Base-by-base conservation (phyloP, 129 eudicot species). In the Ambrosia trifida region DNA sequence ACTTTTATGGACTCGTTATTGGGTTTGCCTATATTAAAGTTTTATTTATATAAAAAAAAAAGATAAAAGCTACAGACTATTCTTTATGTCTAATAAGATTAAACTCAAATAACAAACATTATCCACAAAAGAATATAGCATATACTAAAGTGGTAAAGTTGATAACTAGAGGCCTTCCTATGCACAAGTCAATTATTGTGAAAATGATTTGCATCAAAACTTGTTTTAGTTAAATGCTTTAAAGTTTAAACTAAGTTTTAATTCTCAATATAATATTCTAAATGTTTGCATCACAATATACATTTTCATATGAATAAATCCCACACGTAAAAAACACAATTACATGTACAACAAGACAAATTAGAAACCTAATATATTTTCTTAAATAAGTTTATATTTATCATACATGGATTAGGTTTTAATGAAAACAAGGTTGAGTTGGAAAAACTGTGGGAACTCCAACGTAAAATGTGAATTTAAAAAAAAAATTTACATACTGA, bases 141-240 rank as follows among this genome's bases (percentile, higher is more conserved):
- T 56, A 58, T 58, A 4, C 36, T 51, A 51, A 51, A 51, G 58
- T 17, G 7, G 36, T 51, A 51, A 51, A 51, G 58, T 51, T 51
- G 16, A 54, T 59, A 31, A 41, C 64, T 59, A 50, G 44, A 67
- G 45, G 31, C 68, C 57, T 57, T 30, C 30, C 28, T 28, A 41
- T 31, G 52, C 68, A 58, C 33, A 20, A 24, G 62, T 12, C 70
- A 62, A 62, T 73, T 50, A 63, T 63, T 73, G 51, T 18, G 77
- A 73, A 61, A 19, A 59, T 24, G 61, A 73, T 62, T 46, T 59
- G 64, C 41, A 31, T 17, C 49, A 73, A 47, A 20, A 62, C 7
- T 33, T 47, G 28, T 35, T 38, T 13, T 46, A 33, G 10, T 58
- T 30, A 58, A 28, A 57, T 1, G 7, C 52, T 11, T 72, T n/a